Evolutionary conservation across 768 basidiomycete species (phyloP).

Genomic region (Lactarius hengduanensis): DNA sequence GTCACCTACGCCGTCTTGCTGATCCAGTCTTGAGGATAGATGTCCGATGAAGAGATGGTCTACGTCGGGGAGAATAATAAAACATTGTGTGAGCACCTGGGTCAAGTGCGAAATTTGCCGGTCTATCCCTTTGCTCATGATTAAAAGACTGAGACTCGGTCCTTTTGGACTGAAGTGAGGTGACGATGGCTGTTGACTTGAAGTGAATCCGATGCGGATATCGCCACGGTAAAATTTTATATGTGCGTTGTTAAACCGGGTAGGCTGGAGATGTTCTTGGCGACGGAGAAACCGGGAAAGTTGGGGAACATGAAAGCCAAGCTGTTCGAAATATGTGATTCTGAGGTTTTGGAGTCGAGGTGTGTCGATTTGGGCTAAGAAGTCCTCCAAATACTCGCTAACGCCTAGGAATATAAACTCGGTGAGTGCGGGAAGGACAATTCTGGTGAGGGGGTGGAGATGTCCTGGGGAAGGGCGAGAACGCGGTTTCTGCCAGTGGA

Average conservation of each 20-base stretch:
- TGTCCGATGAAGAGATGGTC: neutral
- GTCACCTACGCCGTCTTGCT: neutral
- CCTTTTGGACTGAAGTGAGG: no score
- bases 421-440: neutral
- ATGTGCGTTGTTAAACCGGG: no score
- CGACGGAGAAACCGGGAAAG: neutral
- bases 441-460: neutral
- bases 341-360: neutral
- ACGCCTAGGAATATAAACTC: neutral
- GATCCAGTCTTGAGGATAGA: neutral
- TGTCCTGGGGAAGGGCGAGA: neutral
- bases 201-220: no score
- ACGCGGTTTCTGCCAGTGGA: neutral
- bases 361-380: neutral
- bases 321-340: neutral
- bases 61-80: neutral
- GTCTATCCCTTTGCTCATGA: neutral
- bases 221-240: no score
- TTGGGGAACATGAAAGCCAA: neutral
- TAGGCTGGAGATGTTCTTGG: neutral
- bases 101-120: neutral
- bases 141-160: neutral
- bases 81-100: neutral
- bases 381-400: neutral
- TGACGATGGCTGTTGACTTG: no score